These are phyloP conservation scores for Umbelopsis sp. DNA, from an alignment of 192 early-diverging fungal species.

Conservation along the genomic window DNA sequence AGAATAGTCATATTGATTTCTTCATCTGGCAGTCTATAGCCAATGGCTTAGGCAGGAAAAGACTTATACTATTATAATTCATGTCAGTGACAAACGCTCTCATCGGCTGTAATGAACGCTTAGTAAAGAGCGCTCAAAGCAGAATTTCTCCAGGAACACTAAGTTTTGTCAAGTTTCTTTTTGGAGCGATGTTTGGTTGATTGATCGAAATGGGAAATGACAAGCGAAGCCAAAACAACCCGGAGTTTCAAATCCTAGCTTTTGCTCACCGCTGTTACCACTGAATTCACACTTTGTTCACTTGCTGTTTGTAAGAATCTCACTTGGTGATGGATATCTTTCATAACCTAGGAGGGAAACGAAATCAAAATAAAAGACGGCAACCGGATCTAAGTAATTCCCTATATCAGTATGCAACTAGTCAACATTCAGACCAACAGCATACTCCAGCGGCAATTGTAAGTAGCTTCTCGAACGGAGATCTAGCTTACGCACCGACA, in stretches of 20 bases:
- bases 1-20: no score
- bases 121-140: no score
- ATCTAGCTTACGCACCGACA: not conserved
- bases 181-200: not conserved
- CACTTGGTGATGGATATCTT: conserved; percentile 7
- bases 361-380: not conserved
- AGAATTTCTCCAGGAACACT: no score
- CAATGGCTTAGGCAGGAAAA: no score
- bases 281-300: not conserved
- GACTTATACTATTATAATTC: no score
- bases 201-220: not conserved
- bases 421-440: not conserved
- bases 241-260: not conserved
- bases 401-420: not conserved
- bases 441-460: not conserved
- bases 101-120: no score
- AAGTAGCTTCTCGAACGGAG: conserved; percentile 3
- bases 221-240: not conserved
- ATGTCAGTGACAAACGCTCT: not conserved
- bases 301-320: not conserved
- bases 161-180: not conserved
- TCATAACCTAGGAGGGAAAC: conserved; percentile 13
- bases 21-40: no score
- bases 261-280: no score
- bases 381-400: not conserved